Percentiles rank a stretch among this genome's conserved stretches.
Conservation (phyloP, 306 rosid genomes). For the Styphnolobium japonicum region DNA sequence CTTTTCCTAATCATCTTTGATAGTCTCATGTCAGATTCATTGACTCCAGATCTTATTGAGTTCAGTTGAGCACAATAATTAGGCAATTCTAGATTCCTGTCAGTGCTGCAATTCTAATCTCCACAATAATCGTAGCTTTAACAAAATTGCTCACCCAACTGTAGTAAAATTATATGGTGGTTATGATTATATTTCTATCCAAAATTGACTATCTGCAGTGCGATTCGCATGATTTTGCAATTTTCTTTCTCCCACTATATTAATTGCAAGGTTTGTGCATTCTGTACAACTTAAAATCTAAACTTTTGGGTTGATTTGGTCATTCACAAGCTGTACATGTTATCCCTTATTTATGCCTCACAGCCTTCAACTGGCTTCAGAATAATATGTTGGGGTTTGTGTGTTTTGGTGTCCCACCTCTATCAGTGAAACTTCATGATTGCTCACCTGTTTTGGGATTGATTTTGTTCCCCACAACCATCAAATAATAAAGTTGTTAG, state of each 20-base stretch:
- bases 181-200: conserved; percentile 21
- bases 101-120: not conserved
- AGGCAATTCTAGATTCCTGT: not conserved
- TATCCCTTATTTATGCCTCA: not conserved
- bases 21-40: conserved; percentile 25
- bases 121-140: not conserved
- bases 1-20: not conserved
- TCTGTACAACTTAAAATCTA: not conserved
- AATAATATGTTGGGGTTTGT: conserved; percentile 32
- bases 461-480: conserved; percentile 68
- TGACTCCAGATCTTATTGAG: conserved; percentile 12
- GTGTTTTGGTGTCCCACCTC: conserved; percentile 45
- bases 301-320: not conserved
- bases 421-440: conserved; percentile 55
- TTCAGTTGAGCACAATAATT: conserved; percentile 26
- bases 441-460: conserved; percentile 47
- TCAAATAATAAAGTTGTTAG: conserved; percentile 43
- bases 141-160: not conserved
- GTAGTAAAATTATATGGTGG: not conserved
- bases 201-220: not conserved
- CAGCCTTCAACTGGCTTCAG: not conserved
- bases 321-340: not conserved
- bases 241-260: not conserved
- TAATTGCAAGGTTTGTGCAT: not conserved
- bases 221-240: not conserved